Conservation (phyloP, 2,329 filamentous ascomycete species). For the Talaromyces pinophilus region DNA sequence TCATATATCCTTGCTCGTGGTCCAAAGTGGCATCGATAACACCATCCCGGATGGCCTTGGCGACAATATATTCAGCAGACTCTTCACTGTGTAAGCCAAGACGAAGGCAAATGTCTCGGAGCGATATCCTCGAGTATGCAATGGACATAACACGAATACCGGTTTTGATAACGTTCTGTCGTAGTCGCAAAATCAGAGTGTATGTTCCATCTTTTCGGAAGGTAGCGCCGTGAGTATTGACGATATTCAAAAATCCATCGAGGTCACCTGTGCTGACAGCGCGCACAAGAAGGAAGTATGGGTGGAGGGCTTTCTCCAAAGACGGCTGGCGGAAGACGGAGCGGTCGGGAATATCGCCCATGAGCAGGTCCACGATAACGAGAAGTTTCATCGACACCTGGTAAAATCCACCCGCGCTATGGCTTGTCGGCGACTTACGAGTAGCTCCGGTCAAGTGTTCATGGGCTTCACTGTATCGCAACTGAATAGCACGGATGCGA, state of each 20-base stretch:
- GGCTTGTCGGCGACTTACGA: conserved; percentile 88
- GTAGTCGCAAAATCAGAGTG: conserved; percentile 87
- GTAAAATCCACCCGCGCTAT: conserved; percentile 88
- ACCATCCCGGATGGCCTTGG: conserved; percentile 95
- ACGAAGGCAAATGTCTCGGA: conserved; percentile 95
- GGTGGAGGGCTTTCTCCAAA: conserved; percentile 83
- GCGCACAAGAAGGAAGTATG: conserved; percentile 91
- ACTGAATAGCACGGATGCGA: conserved; percentile 91
- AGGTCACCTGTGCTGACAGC: conserved; percentile 96
- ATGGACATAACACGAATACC: conserved; percentile 99
- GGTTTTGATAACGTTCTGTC: conserved; percentile 99
- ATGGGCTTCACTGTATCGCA: conserved; percentile 95
- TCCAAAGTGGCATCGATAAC: conserved; percentile 95
- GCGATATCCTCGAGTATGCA: conserved; percentile 94
- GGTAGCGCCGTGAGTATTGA: conserved; percentile 75
- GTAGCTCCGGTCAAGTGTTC: conserved; percentile 91
- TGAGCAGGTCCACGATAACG: conserved; percentile 91
- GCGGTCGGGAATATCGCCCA: conserved; percentile 97
- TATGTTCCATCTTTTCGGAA: conserved; percentile 96
- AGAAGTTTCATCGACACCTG: conserved; percentile 96
- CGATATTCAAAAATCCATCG: conserved; percentile 85
- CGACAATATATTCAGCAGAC: conserved; percentile 97
- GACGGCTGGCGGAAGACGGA: conserved; percentile 87
- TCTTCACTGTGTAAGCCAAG: conserved; percentile 93
- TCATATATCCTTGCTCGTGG: conserved; percentile 95